Evolutionary conservation across 495 filamentous ascomycete genomes (phyloP).

Genomic region (Penicillium argentinense): DNA sequence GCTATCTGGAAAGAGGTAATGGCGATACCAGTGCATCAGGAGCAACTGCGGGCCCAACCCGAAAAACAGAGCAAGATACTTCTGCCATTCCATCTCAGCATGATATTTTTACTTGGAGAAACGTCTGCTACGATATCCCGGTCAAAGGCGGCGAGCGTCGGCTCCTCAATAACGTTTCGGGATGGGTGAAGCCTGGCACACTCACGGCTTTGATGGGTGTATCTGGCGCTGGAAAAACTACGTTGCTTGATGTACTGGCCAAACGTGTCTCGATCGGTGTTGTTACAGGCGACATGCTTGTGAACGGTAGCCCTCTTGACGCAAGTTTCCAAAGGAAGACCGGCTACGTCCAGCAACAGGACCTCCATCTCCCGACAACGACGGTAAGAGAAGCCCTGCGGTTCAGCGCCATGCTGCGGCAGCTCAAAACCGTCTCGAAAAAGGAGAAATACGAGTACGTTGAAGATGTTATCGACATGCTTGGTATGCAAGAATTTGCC

Average conservation of each 20-base stretch:
- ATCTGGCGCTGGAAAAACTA: slow-evolving; percentile 67
- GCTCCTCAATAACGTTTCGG: slow-evolving; percentile 62
- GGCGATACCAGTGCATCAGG: slow-evolving; percentile 17
- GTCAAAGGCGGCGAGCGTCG: slow-evolving; percentile 57
- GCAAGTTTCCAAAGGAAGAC: slow-evolving; percentile 86
- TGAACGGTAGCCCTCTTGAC: slow-evolving; percentile 58
- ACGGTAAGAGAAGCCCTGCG: slow-evolving; percentile 81
- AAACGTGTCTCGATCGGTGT: slow-evolving; percentile 53
- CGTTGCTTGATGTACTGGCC: slow-evolving; percentile 61
- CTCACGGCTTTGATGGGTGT: slow-evolving; percentile 66
- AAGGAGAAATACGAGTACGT: slow-evolving; percentile 52
- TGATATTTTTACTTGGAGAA: slow-evolving; percentile 74
- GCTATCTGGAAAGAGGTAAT: slow-evolving; percentile 29
- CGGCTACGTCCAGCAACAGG: slow-evolving; percentile 92
- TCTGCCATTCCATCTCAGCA: slow-evolving; percentile 45
- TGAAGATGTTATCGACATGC: slow-evolving; percentile 53
- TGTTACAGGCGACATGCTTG: slow-evolving; percentile 54
- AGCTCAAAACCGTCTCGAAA: slow-evolving; percentile 55
- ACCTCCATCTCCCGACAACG: slow-evolving; percentile 78
- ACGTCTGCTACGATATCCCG: slow-evolving; percentile 70
- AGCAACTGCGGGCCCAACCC: slow-evolving; percentile 15
- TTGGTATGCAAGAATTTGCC: slow-evolving; percentile 49
- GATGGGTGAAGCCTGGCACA: slow-evolving; percentile 69
- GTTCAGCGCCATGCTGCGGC: slow-evolving; percentile 83
- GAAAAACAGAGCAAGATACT: slow-evolving; percentile 21